Evolutionary conservation across 2,329 filamentous ascomycete genomes (phyloP).

Genomic region (Xylariales sp.): DNA sequence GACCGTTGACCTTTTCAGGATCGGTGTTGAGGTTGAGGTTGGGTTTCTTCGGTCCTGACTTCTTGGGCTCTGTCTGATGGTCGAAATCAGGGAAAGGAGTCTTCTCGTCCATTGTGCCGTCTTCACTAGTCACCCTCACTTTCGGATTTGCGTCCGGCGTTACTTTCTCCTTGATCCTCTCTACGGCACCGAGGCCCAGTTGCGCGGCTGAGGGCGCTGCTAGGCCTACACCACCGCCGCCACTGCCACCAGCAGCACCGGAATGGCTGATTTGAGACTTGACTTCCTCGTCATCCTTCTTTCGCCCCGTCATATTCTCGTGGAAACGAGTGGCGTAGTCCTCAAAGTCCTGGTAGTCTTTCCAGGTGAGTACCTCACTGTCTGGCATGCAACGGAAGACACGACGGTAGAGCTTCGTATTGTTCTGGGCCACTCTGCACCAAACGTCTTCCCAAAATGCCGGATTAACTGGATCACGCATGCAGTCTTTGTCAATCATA

Average conservation of each 20-base stretch:
- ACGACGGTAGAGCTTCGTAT: constrained; percentile 87
- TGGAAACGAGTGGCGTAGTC: constrained; percentile 75
- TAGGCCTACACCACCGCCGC: constrained; percentile 18
- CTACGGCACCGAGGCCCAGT: constrained; percentile 18
- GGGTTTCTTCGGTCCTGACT: constrained; percentile 14
- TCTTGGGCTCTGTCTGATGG: constrained; percentile 10
- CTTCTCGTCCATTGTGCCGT: constrained; percentile 19
- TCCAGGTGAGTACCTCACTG: constrained; percentile 88
- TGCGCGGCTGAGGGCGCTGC: constrained; percentile 22
- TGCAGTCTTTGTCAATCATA: constrained; percentile 81
- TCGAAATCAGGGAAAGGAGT: constrained; percentile 11
- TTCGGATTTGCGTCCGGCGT: constrained; percentile 15
- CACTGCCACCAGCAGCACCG: constrained; percentile 11
- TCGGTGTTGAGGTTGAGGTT: constrained; percentile 16
- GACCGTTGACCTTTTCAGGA: constrained; percentile 15
- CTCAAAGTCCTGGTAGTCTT: constrained; percentile 81
- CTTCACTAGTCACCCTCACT: constrained; percentile 14
- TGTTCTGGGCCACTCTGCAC: constrained; percentile 84
- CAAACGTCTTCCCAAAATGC: constrained; percentile 84
- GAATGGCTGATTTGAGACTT: constrained; percentile 29
- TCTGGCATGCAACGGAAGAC: constrained; percentile 98
- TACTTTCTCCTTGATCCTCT: constrained; percentile 17
- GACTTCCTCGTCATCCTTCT: constrained; percentile 49
- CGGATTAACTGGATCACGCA: constrained; percentile 81
- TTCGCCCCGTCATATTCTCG: constrained; percentile 57